Base-by-base conservation (phyloP, 2,329 filamentous ascomycete genomes). In the Pezicula carpinea region DNA sequence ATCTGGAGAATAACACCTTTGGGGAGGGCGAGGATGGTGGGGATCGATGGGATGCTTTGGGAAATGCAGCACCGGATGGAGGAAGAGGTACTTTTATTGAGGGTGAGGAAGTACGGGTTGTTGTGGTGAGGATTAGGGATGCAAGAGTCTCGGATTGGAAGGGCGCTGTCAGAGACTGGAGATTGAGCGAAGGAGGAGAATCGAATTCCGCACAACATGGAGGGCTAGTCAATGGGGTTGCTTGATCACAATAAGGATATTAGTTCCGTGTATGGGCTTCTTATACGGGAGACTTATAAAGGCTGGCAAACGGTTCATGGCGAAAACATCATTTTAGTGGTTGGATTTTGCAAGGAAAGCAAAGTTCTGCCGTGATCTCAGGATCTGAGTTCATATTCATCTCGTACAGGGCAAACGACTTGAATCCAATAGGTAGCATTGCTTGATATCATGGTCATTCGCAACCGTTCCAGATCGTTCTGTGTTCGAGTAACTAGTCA, bases 71-170 rank as follows among this genome's bases (percentile, higher is more conserved):
- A 55, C 11, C 39, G 42, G 77, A 77, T 53, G 79, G 75, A 3
- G 72, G 82, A 0, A 71, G 77, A 29, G 77, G 79, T 61, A 83
- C 79, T 61, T 88, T 90, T 66, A 79, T 95, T 35, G 85, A 85
- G 32, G 87, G 85, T 3, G 86, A 89, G 61, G 87, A 93, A 64
- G 90, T 95, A 2, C 77, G 87, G 41, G 91, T 96, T 6, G 89
- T 97, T 29, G 79, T 92, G 5, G 93, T 97, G 6, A 80, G 78
- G 58, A 89, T 97, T 57, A 79, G 77, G 59, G 88, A 91, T 63
- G 90, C 93, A 41, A 79, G 90, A 60, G 95, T 95, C 59, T 90
- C 87, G 55, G 93, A 96, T 66, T 96, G 87, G 87, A 96, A 96
- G 71, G 92, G 93, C n/a, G 81, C 83, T 13, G 89, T 97, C 4